Conservation (phyloP, 2,329 filamentous ascomycete species). For the Fusarium torulosum region DNA sequence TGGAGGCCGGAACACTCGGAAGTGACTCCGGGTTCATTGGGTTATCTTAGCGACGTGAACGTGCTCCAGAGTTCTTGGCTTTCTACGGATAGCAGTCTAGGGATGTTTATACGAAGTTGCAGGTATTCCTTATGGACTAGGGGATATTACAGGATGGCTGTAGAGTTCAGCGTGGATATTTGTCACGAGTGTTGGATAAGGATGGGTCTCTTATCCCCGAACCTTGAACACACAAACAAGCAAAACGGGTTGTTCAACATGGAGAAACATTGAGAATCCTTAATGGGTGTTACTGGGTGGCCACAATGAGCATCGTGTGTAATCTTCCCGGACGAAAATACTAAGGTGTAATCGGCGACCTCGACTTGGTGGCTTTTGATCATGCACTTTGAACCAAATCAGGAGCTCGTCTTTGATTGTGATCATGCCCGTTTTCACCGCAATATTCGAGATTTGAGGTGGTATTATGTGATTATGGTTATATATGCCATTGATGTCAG, state of each 20-base stretch:
- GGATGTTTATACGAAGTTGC: neutral
- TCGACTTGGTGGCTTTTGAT: neutral
- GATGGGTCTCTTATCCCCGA: neutral
- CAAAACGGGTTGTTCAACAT: neutral
- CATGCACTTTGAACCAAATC: neutral
- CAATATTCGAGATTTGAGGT: constrained; percentile 18
- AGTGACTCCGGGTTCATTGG: constrained; percentile 21
- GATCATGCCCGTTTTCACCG: constrained; percentile 3
- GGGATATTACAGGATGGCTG: neutral
- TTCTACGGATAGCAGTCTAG: too few relatives aligned
- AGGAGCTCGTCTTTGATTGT: neutral
- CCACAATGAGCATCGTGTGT: neutral
- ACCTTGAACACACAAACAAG: neutral
- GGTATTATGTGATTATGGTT: neutral
- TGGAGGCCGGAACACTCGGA: constrained; percentile 32
- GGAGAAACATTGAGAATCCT: neutral
- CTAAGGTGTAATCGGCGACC: neutral
- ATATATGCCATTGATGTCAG: too few relatives aligned
- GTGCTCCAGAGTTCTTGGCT: neutral
- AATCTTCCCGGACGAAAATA: neutral
- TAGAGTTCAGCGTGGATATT: neutral
- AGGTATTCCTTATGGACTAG: neutral
- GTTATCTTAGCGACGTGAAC: neutral
- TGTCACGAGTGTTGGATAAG: neutral
- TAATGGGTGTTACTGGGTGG: neutral